Base-by-base conservation (phyloP, 768 basidiomycete genomes). In the Boletus insuetus region DNA sequence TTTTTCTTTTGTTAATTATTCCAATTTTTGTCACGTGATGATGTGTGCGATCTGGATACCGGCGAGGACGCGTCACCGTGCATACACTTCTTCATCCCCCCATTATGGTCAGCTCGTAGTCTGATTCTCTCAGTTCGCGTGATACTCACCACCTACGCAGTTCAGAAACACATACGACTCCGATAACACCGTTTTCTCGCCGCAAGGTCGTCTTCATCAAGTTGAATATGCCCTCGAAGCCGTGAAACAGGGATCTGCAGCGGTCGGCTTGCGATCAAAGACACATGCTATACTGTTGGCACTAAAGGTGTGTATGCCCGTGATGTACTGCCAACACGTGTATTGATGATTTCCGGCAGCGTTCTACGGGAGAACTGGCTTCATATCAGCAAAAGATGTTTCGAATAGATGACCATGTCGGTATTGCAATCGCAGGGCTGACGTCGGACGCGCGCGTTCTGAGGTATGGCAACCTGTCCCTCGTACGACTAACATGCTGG, bases 371-470 rank as follows among this genome's bases (percentile, higher is more conserved):
- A 56, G 96, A 98, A 72, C 82, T 99, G 49, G 95, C 97, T 16
- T 93, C 92, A n/a, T 98, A 98, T 80, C 97, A 99, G 71, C 95
- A 98, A 78, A 98, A 99, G 82, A 91, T 98, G 88, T 97, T 96
- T 74, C 83, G 94, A 67, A 96, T 99, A 85, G 97, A 99, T 69
- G 94, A 98, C 73, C 97, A 99, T 76, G 87, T 97, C 63, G 97
- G 97, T n/a, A 94, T 99, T 66, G 96, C 95, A 46, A 98, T 99
- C 70, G 97, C 97, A 48, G 97, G 97, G n/a, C 77, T 99, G 58
- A 99, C 97, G 10, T 94, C 91, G 44, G 97, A 99, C 77, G 97
- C 97, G 42, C 89, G 97, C 70, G 97, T 98, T 2, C 74, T 99
- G 64, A 96, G 93, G 95, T 94, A 48, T 11, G 54, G 26, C 35